A percentile compares a stretch with the other conserved stretches of the same genome.
Evolutionary conservation across 176 grass and related monocot genomes (phyloP).

Genomic region (Carex pumila): DNA sequence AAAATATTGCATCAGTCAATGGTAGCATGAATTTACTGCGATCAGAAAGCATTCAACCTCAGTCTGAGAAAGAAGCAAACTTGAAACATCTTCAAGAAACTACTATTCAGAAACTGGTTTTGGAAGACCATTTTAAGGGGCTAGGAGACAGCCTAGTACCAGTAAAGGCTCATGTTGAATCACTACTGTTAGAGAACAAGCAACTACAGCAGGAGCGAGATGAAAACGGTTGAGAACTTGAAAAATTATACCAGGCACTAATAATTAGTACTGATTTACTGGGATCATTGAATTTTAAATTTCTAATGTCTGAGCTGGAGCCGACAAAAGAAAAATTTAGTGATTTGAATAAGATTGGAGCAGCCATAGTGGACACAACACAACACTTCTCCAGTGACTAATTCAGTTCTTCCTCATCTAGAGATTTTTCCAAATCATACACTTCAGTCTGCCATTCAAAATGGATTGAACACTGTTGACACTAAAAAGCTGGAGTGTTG

Average conservation of each 20-base stretch:
- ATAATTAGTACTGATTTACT: neutral
- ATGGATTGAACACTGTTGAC: constrained; percentile 23
- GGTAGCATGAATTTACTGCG: neutral
- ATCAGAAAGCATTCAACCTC: neutral
- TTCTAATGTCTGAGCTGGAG: neutral
- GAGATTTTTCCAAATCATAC: constrained; percentile 40
- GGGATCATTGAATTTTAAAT: neutral
- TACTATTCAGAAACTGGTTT: neutral
- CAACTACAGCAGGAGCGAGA: constrained; percentile 27
- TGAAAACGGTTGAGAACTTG: constrained; percentile 16
- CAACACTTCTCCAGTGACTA: constrained; percentile 49
- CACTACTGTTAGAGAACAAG: constrained; percentile 16
- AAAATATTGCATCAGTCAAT: neutral
- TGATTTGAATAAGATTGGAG: neutral
- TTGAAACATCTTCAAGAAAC: neutral
- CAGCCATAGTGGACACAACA: constrained; percentile 24
- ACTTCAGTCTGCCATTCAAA: constrained; percentile 47
- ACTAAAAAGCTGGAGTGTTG: neutral
- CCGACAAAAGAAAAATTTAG: neutral
- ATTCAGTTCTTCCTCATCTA: constrained; percentile 29
- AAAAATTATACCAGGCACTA: constrained; percentile 6
- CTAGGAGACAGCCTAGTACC: constrained; percentile 1
- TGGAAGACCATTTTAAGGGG: neutral
- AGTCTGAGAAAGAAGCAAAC: neutral
- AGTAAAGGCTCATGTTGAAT: constrained; percentile 1